Percentiles rank a stretch among this genome's conserved stretches.
These are phyloP conservation scores for Kodamaea kaohsiungensis DNA, from an alignment of 805 yeast species.

Conservation along the genomic window DNA sequence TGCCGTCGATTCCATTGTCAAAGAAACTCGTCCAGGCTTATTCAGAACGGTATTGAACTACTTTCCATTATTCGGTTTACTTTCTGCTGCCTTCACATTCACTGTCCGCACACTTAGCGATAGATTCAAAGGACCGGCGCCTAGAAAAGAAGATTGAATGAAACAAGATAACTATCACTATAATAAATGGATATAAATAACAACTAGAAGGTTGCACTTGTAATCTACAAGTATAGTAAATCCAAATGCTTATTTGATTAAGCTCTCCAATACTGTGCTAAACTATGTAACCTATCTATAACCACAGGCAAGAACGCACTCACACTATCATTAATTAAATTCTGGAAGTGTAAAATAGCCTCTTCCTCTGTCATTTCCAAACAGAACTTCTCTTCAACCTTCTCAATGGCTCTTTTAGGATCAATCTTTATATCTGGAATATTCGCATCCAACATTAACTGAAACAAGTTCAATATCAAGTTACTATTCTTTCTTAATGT, in stretches of 20 bases:
- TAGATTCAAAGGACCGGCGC: constrained; percentile 7
- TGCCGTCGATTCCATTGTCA: constrained; percentile 23
- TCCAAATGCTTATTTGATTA: constrained; percentile 27
- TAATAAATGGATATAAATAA: no score
- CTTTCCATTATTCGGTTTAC: constrained; percentile 16
- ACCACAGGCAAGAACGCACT: constrained; percentile 92
- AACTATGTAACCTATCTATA: constrained; percentile 89
- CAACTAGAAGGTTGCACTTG: no score
- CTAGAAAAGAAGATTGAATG: constrained; percentile 2
- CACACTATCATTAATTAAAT: constrained; percentile 89
- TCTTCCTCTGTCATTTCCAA: constrained; percentile 93
- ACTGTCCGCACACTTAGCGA: constrained; percentile 9
- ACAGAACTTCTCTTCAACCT: constrained; percentile 92
- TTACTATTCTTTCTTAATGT: constrained; percentile 88
- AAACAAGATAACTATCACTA: no score
- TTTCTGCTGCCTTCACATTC: constrained; percentile 13
- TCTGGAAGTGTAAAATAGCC: constrained; percentile 93
- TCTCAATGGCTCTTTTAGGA: constrained; percentile 81
- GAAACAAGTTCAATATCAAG: constrained; percentile 85
- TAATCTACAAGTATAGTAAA: no score
- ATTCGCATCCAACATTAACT: constrained; percentile 89
- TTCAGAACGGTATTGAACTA: constrained; percentile 16
- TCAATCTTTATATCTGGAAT: constrained; percentile 89
- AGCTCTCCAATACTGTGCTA: constrained; percentile 98
- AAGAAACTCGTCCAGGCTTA: constrained; percentile 32